phyloP scores from a whole-genome alignment of 1,284 basidiomycete genomes.

The Cryptococcus maquisensis region DNA sequence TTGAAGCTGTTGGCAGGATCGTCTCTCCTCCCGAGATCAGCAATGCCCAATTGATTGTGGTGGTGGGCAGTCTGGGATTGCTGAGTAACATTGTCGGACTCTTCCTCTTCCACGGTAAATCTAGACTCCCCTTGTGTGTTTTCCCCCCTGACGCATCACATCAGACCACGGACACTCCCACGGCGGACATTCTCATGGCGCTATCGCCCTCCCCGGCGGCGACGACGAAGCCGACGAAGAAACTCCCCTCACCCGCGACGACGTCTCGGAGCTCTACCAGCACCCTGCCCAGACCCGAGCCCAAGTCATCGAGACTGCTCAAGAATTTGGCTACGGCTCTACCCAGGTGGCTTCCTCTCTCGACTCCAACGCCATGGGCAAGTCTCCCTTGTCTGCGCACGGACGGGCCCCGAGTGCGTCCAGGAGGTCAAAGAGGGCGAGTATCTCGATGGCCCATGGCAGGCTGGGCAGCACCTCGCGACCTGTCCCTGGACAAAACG shows the following conservation, averaged over 20 bases:
- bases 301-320: slow-evolving; percentile 78
- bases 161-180: slow-evolving; percentile 70
- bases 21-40: slow-evolving; percentile 82
- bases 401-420: slow-evolving; percentile 16
- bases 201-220: slow-evolving; percentile 27
- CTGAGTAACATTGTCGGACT: slow-evolving; percentile 89
- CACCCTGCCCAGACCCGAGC: slow-evolving; percentile 87
- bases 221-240: slow-evolving; percentile 13
- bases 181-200: slow-evolving; percentile 26
- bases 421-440: slow-evolving; percentile 17
- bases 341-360: slow-evolving; percentile 8
- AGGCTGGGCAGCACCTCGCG: slow-evolving; percentile 14
- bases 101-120: slow-evolving; percentile 88
- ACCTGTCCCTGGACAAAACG: slow-evolving; percentile 30
- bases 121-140: background rate
- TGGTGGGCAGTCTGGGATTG: slow-evolving; percentile 86
- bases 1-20: slow-evolving; percentile 90
- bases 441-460: slow-evolving; percentile 9
- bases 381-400: slow-evolving; percentile 22
- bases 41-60: slow-evolving; percentile 78
- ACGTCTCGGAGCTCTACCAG: slow-evolving; percentile 46
- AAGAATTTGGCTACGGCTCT: slow-evolving; percentile 60
- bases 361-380: slow-evolving; percentile 16
- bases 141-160: background rate
- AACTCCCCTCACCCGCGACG: slow-evolving; percentile 18